phyloP scores from a whole-genome alignment of 305 asterid genomes.

The Nicotiana rustica region DNA sequence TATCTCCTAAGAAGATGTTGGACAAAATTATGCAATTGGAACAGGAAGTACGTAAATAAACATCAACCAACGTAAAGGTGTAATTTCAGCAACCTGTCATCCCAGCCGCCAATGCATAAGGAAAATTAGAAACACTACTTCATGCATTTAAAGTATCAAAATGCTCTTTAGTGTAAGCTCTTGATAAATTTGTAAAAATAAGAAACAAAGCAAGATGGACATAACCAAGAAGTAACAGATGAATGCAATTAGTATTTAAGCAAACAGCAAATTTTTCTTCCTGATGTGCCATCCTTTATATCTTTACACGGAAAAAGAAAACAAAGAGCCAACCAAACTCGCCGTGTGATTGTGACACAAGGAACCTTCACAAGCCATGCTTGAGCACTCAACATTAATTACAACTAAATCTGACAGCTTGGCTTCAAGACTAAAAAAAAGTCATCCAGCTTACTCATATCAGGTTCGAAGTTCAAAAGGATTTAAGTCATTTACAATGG shows the following conservation, averaged over 20 bases:
- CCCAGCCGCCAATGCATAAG: background rate
- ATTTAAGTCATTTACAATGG: too few relatives aligned
- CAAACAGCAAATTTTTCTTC: background rate
- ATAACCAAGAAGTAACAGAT: slow-evolving; percentile 12
- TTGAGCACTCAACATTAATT: background rate
- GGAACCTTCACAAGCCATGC: slow-evolving; percentile 24
- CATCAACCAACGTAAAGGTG: slow-evolving; percentile 12
- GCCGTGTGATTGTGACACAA: slow-evolving; percentile 1
- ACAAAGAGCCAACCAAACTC: background rate
- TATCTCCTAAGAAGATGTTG: slow-evolving; percentile 39
- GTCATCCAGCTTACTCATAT: background rate
- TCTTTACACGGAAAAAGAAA: slow-evolving; percentile 5
- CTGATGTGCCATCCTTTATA: background rate
- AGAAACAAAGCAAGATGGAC: background rate
- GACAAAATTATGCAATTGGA: background rate
- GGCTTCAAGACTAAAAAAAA: background rate
- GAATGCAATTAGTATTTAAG: slow-evolving; percentile 25
- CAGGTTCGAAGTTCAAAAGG: background rate
- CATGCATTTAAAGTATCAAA: slow-evolving; percentile 11
- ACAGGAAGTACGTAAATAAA: background rate
- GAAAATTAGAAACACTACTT: slow-evolving; percentile 23
- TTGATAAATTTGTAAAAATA: background rate
- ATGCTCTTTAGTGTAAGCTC: slow-evolving; percentile 15
- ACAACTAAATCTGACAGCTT: background rate
- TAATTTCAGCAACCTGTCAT: background rate